Evolutionary conservation across 1,139 yeast species (phyloP).

Genomic region (Taphrina communis): DNA sequence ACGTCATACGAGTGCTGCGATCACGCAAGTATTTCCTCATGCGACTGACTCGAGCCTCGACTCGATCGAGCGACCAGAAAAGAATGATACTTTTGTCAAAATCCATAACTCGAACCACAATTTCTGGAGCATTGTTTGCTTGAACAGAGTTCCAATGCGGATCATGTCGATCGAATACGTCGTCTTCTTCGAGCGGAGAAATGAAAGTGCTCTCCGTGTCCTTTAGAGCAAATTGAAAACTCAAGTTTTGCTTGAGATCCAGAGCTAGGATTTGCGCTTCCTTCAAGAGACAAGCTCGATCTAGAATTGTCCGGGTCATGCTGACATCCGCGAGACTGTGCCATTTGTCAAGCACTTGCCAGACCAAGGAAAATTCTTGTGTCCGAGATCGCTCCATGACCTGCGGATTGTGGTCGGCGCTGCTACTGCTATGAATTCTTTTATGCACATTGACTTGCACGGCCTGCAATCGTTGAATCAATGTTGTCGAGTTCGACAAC

Average conservation of each 20-base stretch:
- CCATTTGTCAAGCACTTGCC: slow-evolving; percentile 44
- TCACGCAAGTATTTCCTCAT: background rate
- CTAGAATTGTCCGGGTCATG: slow-evolving; percentile 44
- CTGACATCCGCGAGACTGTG: slow-evolving; percentile 37
- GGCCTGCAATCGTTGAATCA: slow-evolving; percentile 14
- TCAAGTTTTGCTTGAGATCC: slow-evolving; percentile 43
- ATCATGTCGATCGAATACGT: slow-evolving; percentile 31
- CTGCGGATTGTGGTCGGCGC: background rate
- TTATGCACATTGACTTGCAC: background rate
- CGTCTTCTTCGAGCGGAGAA: slow-evolving; percentile 43
- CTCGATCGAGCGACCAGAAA: slow-evolving; percentile 43
- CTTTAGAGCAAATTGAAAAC: slow-evolving; percentile 48
- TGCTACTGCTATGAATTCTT: background rate
- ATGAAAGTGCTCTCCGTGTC: slow-evolving; percentile 42
- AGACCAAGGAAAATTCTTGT: slow-evolving; percentile 3
- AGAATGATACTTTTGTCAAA: slow-evolving; percentile 43
- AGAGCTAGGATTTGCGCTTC: slow-evolving; percentile 47
- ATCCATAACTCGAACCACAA: slow-evolving; percentile 48
- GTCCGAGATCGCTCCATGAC: slow-evolving; percentile 1
- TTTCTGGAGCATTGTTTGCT: background rate
- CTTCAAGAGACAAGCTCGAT: slow-evolving; percentile 44
- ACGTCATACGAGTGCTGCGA: background rate
- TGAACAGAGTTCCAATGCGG: slow-evolving; percentile 32
- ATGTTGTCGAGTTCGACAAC: background rate
- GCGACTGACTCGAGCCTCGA: slow-evolving; percentile 29